Evolutionary conservation across 2,329 filamentous ascomycete species (phyloP).

Genomic region (Calonectria multiphialidica): DNA sequence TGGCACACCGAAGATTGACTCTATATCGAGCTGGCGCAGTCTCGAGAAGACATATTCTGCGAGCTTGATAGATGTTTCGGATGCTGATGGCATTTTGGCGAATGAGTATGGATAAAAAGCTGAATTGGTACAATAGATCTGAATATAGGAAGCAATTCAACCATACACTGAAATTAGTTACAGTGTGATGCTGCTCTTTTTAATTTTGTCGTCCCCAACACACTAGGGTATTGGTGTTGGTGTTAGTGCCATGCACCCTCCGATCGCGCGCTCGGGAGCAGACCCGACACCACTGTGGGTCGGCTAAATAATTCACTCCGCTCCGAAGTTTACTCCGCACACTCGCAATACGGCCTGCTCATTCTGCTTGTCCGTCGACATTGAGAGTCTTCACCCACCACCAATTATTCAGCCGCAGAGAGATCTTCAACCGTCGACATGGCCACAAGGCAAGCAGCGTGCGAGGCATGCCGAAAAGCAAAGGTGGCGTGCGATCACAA

Average conservation of each 20-base stretch:
- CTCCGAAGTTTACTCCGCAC: background rate
- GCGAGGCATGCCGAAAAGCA: conserved; percentile 44
- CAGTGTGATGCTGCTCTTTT: background rate
- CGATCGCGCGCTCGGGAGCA: too few relatives aligned
- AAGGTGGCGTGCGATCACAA: conserved; percentile 43
- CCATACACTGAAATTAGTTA: background rate
- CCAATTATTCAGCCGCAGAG: background rate
- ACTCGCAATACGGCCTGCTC: background rate
- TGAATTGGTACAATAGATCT: background rate
- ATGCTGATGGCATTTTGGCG: background rate
- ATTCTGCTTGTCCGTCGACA: background rate
- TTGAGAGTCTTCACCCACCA: background rate
- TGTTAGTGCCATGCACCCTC: too few relatives aligned
- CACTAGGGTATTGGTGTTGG: too few relatives aligned
- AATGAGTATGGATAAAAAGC: background rate
- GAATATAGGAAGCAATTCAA: background rate
- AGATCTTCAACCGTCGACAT: conserved; percentile 25
- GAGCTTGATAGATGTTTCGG: background rate
- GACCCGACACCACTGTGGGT: too few relatives aligned
- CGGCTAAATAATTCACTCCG: background rate
- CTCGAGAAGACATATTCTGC: conserved; percentile 26
- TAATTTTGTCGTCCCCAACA: too few relatives aligned
- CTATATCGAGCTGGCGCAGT: conserved; percentile 59
- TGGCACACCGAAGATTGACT: conserved; percentile 65
- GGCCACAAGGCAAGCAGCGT: conserved; percentile 22